phyloP scores from a whole-genome alignment of 768 basidiomycete species.

The Trametes cingulata region DNA sequence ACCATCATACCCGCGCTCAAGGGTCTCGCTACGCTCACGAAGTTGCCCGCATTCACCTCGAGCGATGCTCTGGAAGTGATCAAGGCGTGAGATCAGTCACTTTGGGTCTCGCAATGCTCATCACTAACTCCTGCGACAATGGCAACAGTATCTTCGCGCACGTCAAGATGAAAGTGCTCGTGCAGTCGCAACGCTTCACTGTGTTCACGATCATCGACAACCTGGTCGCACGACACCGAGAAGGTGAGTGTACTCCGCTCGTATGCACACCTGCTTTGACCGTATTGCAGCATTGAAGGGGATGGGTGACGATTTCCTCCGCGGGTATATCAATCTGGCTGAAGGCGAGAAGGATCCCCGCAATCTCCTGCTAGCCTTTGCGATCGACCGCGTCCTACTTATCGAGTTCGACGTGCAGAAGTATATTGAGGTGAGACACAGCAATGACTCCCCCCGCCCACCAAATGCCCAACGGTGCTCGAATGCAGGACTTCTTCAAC shows the following conservation, averaged over 20 bases:
- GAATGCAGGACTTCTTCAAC: constrained; percentile 79
- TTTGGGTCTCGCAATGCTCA: neutral
- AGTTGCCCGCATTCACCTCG: constrained; percentile 61
- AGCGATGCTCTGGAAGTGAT: constrained; percentile 62
- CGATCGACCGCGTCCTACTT: constrained; percentile 81
- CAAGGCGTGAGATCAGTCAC: constrained; percentile 52
- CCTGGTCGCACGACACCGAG: constrained; percentile 69
- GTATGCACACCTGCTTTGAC: neutral
- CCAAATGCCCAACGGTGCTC: neutral
- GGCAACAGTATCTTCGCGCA: constrained; percentile 66
- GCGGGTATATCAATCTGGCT: constrained; percentile 74
- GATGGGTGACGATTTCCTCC: constrained; percentile 72
- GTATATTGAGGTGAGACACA: constrained; percentile 68
- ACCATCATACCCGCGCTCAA: constrained; percentile 80
- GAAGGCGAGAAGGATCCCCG: constrained; percentile 98
- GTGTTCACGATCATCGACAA: constrained; percentile 83
- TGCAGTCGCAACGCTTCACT: constrained; percentile 77
- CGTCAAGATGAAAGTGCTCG: constrained; percentile 79
- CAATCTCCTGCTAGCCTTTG: constrained; percentile 88
- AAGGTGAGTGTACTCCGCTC: constrained; percentile 44
- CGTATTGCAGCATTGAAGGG: constrained; percentile 59
- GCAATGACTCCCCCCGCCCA: neutral
- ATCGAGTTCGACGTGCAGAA: constrained; percentile 83
- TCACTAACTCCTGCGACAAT: neutral
- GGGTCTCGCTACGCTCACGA: constrained; percentile 69